Conservation (phyloP, 768 basidiomycete species). For the Lactarius sp. region DNA sequence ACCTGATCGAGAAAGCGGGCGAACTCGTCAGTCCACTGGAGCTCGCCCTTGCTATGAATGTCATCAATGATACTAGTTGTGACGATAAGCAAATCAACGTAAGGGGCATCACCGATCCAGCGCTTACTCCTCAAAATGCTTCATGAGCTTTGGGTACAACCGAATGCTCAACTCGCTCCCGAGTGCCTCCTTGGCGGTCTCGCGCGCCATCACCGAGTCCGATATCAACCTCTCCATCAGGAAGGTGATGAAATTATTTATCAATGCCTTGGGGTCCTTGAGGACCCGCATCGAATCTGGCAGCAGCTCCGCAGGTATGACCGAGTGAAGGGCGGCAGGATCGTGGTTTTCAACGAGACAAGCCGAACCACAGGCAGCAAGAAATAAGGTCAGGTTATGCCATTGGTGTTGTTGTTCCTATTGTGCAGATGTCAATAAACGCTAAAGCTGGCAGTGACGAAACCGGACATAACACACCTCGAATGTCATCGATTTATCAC, state of each 20-base stretch:
- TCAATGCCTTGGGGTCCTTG: slow-evolving; percentile 50
- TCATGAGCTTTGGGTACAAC: slow-evolving; percentile 62
- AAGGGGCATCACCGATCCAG: background rate
- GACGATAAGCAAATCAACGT: background rate
- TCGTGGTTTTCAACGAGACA: slow-evolving; percentile 53
- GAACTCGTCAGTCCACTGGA: slow-evolving; percentile 41
- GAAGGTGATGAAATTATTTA: slow-evolving; percentile 61
- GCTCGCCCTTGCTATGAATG: slow-evolving; percentile 44
- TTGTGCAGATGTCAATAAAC: slow-evolving; percentile 29
- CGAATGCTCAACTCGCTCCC: slow-evolving; percentile 72
- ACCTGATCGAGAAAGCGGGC: slow-evolving; percentile 73
- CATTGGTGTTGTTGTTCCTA: slow-evolving; percentile 77
- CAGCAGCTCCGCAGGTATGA: slow-evolving; percentile 54
- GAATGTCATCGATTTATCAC: slow-evolving; percentile 37
- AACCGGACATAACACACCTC: slow-evolving; percentile 33
- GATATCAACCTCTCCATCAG: slow-evolving; percentile 64
- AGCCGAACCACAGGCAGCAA: slow-evolving; percentile 67
- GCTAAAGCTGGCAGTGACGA: slow-evolving; percentile 11
- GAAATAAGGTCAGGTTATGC: slow-evolving; percentile 77
- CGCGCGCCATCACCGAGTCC: slow-evolving; percentile 63
- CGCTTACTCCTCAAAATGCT: slow-evolving; percentile 69
- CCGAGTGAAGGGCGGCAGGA: slow-evolving; percentile 43
- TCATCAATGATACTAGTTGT: slow-evolving; percentile 46
- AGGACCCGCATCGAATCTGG: slow-evolving; percentile 70
- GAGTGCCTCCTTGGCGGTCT: slow-evolving; percentile 74